A percentile compares a stretch with the other conserved stretches of the same genome.
These are phyloP conservation scores for Trichoderma guizhouense DNA, from an alignment of 2,329 filamentous ascomycete genomes.

Conservation along the genomic window DNA sequence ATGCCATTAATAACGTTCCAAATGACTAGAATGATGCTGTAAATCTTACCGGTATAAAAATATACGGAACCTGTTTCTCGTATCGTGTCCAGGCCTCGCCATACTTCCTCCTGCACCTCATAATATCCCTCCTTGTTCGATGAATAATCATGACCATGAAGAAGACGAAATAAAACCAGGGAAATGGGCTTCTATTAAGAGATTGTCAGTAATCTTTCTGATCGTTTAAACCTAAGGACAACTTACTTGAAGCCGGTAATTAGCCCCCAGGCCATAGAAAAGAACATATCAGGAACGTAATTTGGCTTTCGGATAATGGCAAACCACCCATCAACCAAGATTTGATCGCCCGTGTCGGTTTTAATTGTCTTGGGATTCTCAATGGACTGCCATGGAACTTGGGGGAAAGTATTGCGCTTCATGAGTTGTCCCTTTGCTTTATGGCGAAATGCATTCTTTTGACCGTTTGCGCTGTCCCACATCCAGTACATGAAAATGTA, in stretches of 20 bases:
- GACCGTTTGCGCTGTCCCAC: conserved; percentile 88
- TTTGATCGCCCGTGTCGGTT: conserved; percentile 63
- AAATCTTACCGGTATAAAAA: not conserved
- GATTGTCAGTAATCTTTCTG: not conserved
- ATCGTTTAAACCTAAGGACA: not conserved
- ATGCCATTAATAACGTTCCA: not conserved
- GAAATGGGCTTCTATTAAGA: not conserved
- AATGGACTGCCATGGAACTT: conserved; percentile 80
- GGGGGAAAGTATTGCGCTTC: conserved; percentile 77
- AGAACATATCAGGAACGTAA: conserved; percentile 49
- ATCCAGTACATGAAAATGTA: conserved; percentile 86
- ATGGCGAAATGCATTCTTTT: conserved; percentile 89
- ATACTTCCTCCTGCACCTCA: not conserved
- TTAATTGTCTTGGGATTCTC: conserved; percentile 76
- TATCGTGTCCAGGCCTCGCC: not conserved
- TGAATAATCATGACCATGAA: not conserved
- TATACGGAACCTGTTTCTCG: not conserved
- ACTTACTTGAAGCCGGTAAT: conserved; percentile 47
- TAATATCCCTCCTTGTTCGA: not conserved
- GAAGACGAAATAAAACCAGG: not conserved
- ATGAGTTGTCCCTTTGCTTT: conserved; percentile 69
- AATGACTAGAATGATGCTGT: not conserved
- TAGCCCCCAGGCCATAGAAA: conserved; percentile 48
- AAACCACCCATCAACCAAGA: conserved; percentile 85
- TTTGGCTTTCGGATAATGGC: conserved; percentile 64